Conservation (phyloP, 768 basidiomycete genomes). For the Leucogyrophana mollusca region DNA sequence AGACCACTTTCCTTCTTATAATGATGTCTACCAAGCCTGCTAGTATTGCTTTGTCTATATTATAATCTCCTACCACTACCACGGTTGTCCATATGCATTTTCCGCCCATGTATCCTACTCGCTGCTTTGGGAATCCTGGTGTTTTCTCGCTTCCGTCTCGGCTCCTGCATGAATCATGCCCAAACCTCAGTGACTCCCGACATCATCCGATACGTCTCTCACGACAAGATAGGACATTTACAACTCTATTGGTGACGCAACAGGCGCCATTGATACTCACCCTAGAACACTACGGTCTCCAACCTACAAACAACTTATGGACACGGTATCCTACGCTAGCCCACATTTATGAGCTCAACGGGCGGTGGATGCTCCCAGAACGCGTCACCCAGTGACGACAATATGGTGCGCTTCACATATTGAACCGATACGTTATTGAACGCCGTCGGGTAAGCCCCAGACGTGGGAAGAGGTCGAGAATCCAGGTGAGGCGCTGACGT, state of each 20-base stretch:
- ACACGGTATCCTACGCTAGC: no score
- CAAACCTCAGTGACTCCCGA: not conserved
- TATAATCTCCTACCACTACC: slow-evolving; percentile 23
- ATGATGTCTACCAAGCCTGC: slow-evolving; percentile 61
- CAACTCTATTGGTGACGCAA: slow-evolving; percentile 1
- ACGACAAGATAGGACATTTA: not conserved
- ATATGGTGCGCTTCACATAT: slow-evolving; percentile 30
- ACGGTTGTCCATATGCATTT: slow-evolving; percentile 27
- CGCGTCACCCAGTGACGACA: slow-evolving; percentile 17
- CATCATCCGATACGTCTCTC: not conserved
- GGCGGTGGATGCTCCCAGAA: slow-evolving; percentile 25
- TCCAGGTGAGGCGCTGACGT: slow-evolving; percentile 48
- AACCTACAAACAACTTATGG: not conserved
- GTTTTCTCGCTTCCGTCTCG: slow-evolving; percentile 2
- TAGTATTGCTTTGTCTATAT: slow-evolving; percentile 40
- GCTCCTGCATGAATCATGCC: no score
- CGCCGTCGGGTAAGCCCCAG: slow-evolving; percentile 52
- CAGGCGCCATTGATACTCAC: not conserved
- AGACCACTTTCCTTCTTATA: slow-evolving; percentile 45
- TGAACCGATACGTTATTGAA: slow-evolving; percentile 71
- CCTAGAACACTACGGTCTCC: not conserved
- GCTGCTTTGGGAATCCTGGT: slow-evolving; percentile 6
- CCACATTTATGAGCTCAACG: not conserved
- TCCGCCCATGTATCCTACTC: slow-evolving; percentile 26
- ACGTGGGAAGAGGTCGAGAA: slow-evolving; percentile 47